These are phyloP conservation scores for Raphanus sativus DNA, from an alignment of 345 rosid genomes.

Conservation along the genomic window DNA sequence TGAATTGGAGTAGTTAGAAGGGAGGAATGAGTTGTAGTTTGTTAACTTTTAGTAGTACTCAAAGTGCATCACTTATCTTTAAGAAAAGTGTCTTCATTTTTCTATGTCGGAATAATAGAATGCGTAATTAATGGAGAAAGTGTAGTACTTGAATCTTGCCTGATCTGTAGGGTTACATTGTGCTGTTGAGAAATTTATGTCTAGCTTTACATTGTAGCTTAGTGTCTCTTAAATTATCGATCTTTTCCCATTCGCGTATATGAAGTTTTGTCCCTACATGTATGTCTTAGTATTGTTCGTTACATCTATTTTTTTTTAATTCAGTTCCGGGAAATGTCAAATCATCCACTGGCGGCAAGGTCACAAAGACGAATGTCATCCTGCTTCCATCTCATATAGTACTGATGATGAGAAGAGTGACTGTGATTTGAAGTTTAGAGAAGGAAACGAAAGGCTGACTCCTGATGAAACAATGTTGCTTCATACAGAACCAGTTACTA, in stretches of 20 bases:
- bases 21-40: not conserved
- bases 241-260: not conserved
- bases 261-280: not conserved
- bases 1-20: not conserved
- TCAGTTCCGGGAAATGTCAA: slow-evolving; percentile 90
- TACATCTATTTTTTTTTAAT: not conserved
- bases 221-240: not conserved
- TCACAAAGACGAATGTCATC: slow-evolving; percentile 80
- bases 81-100: not conserved
- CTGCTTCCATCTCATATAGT: slow-evolving; percentile 36
- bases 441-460: slow-evolving; percentile 29
- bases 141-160: not conserved
- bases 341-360: slow-evolving; percentile 95
- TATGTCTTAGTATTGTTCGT: slow-evolving; percentile 3
- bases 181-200: slow-evolving; percentile 2
- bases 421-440: slow-evolving; percentile 38
- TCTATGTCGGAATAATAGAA: not conserved
- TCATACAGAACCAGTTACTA: slow-evolving; percentile 40
- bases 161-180: not conserved
- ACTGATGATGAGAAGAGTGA: slow-evolving; percentile 43
- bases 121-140: not conserved
- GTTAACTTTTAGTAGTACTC: slow-evolving; percentile 21
- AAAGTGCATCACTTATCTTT: slow-evolving; percentile 14
- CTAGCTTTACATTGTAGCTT: not conserved
- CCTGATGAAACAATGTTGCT: slow-evolving; percentile 37